phyloP scores from a whole-genome alignment of 805 yeast species.

The Scheffersomyces coipomensis region DNA sequence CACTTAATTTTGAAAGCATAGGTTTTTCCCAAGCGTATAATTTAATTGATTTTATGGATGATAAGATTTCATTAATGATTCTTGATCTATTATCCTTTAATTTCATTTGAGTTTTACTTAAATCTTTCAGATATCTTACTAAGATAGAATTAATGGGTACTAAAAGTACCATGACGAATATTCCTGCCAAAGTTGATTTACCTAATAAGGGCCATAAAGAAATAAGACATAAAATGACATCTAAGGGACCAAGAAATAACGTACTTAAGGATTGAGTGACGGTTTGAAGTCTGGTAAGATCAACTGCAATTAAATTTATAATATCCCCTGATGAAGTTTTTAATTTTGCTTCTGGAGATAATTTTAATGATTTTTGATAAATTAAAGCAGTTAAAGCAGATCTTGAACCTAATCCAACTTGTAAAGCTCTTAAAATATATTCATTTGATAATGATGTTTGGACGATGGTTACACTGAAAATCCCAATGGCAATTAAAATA shows the following conservation, averaged over 20 bases:
- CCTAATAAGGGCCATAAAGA: constrained; percentile 60
- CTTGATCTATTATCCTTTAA: constrained; percentile 61
- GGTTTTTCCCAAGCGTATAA: constrained; percentile 71
- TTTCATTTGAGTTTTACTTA: constrained; percentile 57
- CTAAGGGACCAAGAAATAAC: constrained; percentile 57
- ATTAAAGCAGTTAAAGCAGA: constrained; percentile 64
- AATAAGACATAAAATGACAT: constrained; percentile 49
- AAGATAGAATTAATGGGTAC: constrained; percentile 55
- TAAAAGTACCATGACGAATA: constrained; percentile 51
- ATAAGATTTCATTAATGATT: constrained; percentile 56
- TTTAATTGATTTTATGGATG: constrained; percentile 62
- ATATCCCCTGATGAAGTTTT: constrained; percentile 74
- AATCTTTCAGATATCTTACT: constrained; percentile 43
- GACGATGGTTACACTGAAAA: constrained; percentile 60
- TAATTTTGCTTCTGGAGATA: constrained; percentile 66
- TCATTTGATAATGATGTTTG: constrained; percentile 69
- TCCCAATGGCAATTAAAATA: constrained; percentile 55
- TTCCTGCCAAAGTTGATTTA: constrained; percentile 57
- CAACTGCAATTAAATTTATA: constrained; percentile 75
- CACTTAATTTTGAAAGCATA: constrained; percentile 50
- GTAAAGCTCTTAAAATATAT: constrained; percentile 56
- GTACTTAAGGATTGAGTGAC: constrained; percentile 52
- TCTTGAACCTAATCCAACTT: constrained; percentile 63
- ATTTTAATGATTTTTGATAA: constrained; percentile 64
- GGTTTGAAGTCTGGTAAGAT: constrained; percentile 63